Evolutionary conservation across 352 stramenopile genomes (phyloP).

Genomic region (Phytophthora multivora): DNA sequence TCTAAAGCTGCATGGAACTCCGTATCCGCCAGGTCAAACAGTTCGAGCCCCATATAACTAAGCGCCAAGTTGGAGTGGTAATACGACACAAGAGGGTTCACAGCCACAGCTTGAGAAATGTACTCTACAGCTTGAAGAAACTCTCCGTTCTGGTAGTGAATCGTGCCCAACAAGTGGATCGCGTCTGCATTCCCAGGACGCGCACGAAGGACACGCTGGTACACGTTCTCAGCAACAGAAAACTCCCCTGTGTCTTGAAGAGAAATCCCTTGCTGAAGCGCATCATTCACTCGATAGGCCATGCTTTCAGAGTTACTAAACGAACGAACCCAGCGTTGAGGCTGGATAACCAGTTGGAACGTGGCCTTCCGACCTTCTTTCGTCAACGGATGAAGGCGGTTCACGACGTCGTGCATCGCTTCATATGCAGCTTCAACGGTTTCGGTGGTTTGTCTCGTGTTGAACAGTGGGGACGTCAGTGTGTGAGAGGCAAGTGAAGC

Average conservation of each 20-base stretch:
- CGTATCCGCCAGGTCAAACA: slow-evolving; percentile 13
- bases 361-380: neutral
- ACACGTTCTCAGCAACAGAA: slow-evolving; percentile 37
- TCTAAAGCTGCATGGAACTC: slow-evolving; percentile 25
- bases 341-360: slow-evolving; percentile 56
- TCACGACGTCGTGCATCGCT: slow-evolving; percentile 61
- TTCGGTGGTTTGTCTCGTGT: slow-evolving; percentile 54
- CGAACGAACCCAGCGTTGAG: slow-evolving; percentile 7
- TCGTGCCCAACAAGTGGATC: slow-evolving; percentile 54
- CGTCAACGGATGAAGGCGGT: slow-evolving; percentile 23
- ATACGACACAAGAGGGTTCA: slow-evolving; percentile 29
- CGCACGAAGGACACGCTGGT: slow-evolving; percentile 41
- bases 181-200: slow-evolving; percentile 40
- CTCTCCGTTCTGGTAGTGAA: slow-evolving; percentile 30
- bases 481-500: slow-evolving; percentile 31
- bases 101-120: slow-evolving; percentile 24
- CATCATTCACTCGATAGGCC: slow-evolving; percentile 12
- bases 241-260: slow-evolving; percentile 36
- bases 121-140: slow-evolving; percentile 17
- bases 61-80: slow-evolving; percentile 41
- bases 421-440: slow-evolving; percentile 79
- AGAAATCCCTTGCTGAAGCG: slow-evolving; percentile 29
- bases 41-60: slow-evolving; percentile 15
- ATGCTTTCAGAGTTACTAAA: slow-evolving; percentile 5
- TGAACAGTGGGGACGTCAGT: slow-evolving; percentile 70